Base-by-base conservation (phyloP, 1,284 basidiomycete species). In the Chondrostereum purpureum region DNA sequence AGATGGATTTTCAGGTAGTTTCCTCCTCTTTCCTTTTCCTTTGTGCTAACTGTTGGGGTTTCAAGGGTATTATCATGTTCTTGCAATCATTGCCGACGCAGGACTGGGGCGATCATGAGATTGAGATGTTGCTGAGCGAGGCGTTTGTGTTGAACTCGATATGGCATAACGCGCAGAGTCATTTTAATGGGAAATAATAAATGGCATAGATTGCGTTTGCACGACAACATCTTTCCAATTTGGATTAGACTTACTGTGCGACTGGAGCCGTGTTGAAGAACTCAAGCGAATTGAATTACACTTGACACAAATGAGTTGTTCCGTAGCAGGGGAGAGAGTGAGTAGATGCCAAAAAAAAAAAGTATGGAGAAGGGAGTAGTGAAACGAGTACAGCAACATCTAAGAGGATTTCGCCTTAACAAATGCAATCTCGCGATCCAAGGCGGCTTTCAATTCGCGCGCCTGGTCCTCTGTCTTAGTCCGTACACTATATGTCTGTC, bases 21-120 rank as follows among this genome's bases (percentile, higher is more conserved):
- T 49, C 20, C 4, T 43, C 18, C 12, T 19, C 14, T 44, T 19
- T 23, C 31, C 11, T 16, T 36, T 27, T 46, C 10, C 5, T 13
- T 22, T 16, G 20, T 5, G 52, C 22, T 21, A 35, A 39, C 42
- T 46, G 39, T 43, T 23, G 42, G 11, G 36, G 36, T 44, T 24
- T 48, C 2, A 53, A 95, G 91, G 92, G 92, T 42, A 96, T 98
- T 64, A 99, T 99, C 65, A 98, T 99, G 88, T 99, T 97, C 69
- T 74, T 99, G 2, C 95, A 99, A 66, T 91, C 90, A 3, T 75
- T 97, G 3, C 95, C 96, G 6, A 99, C 95, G 2, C 90, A 95
- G 58, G 78, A 79, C 43, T 99, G 96, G 95, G 82, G 81, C 4
- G 95, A 99, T 64, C 86, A 93, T 58, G 93, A 99, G 61, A 87